Conservation (phyloP, 2,329 filamentous ascomycete species). For the Ascochyta fabae region DNA sequence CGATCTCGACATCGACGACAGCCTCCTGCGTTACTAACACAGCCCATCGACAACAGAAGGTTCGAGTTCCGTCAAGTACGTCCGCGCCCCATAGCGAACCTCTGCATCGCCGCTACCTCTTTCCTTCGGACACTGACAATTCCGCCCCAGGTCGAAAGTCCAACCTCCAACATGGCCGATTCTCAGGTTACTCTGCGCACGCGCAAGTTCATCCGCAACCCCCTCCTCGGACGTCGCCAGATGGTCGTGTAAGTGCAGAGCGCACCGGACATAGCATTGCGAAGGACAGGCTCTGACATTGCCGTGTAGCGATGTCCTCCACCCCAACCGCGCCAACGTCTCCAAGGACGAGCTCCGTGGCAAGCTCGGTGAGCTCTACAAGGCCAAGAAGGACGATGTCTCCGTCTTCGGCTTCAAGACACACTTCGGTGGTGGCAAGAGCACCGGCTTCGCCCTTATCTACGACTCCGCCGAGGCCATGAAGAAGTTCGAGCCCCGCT, state of each 20-base stretch:
- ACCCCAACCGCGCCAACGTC: constrained; percentile 98
- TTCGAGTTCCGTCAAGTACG: constrained; percentile 46
- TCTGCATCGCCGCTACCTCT: constrained; percentile 12
- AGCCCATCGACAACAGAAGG: constrained; percentile 37
- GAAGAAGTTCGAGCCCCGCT: constrained; percentile 99
- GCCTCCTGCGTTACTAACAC: constrained; percentile 33
- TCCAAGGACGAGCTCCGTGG: constrained; percentile 97
- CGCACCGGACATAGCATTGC: constrained; percentile 20
- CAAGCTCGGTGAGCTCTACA: constrained; percentile 96
- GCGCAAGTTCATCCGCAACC: constrained; percentile 99
- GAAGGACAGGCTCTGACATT: constrained; percentile 39
- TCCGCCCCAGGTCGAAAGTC: constrained; percentile 39
- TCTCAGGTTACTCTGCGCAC: constrained; percentile 71
- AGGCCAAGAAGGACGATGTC: constrained; percentile 96
- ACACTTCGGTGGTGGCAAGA: constrained; percentile 99
- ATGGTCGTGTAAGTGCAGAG: constrained; percentile 85
- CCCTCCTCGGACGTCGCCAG: constrained; percentile 97
- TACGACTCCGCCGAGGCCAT: constrained; percentile 98
- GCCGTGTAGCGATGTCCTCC: constrained; percentile 88
- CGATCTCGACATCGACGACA: constrained; percentile 18
- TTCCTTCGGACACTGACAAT: constrained; percentile 24
- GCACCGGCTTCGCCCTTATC: constrained; percentile 96
- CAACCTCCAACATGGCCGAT: constrained; percentile 78
- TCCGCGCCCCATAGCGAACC: constrained; percentile 13
- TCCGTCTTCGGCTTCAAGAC: constrained; percentile 98